Evolutionary conservation across 2,329 filamentous ascomycete species (phyloP).

Genomic region (Apiospora sp.): DNA sequence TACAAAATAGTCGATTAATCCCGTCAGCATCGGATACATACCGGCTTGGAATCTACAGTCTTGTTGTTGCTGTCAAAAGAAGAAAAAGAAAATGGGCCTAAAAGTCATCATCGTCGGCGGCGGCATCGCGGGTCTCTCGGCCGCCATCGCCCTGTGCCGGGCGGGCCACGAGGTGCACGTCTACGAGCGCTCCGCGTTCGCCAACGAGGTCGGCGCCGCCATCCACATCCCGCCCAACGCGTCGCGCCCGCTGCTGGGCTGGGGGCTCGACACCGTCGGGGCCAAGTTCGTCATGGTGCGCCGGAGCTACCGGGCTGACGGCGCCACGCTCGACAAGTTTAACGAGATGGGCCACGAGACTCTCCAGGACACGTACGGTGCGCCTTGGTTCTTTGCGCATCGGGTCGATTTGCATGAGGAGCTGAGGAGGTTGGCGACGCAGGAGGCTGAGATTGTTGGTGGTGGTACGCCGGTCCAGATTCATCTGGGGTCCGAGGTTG

Average conservation of each 20-base stretch:
- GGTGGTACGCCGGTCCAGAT: conserved; percentile 37
- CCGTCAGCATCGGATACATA: neutral
- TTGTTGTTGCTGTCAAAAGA: too few relatives aligned
- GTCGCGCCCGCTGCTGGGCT: conserved; percentile 41
- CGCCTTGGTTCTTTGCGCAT: conserved; percentile 47
- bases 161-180: conserved; percentile 39
- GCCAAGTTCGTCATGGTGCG: conserved; percentile 36
- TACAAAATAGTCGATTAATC: too few relatives aligned
- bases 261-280: conserved; percentile 43
- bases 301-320: conserved; percentile 32
- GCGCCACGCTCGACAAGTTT: conserved; percentile 28
- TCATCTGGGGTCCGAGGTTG: conserved; percentile 36
- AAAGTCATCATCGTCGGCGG: conserved; percentile 36
- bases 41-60: too few relatives aligned
- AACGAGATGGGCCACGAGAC: conserved; percentile 33
- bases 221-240: conserved; percentile 50
- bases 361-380: conserved; percentile 38
- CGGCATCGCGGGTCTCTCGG: conserved; percentile 41
- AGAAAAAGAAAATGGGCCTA: neutral
- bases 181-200: conserved; percentile 42
- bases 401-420: conserved; percentile 50
- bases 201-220: conserved; percentile 51
- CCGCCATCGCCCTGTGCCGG: conserved; percentile 38
- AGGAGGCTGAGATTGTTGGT: conserved; percentile 32
- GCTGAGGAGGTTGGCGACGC: conserved; percentile 44